Conservation (phyloP, 441 rosid genomes). For the Adansonia gregorii region DNA sequence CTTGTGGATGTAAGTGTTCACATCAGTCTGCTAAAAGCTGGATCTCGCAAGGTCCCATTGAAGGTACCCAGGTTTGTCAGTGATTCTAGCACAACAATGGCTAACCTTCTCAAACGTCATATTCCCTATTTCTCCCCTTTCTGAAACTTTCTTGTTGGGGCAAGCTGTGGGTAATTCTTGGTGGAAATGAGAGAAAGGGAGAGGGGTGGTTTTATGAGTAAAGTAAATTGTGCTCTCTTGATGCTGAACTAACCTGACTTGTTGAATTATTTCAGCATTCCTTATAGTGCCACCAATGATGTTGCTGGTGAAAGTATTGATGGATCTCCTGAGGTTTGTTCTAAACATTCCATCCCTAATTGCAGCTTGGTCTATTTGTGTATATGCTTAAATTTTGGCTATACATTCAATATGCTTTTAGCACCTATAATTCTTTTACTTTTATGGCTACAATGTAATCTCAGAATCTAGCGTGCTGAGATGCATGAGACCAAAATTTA, state of each 20-base stretch:
- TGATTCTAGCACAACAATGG: slow-evolving; percentile 16
- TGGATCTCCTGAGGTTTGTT: slow-evolving; percentile 61
- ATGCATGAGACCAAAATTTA: background rate
- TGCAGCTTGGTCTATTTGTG: slow-evolving; percentile 13
- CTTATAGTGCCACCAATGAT: slow-evolving; percentile 36
- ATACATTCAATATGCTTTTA: background rate
- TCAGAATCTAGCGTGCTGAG: background rate
- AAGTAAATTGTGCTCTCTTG: slow-evolving; percentile 11
- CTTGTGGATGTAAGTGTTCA: slow-evolving; percentile 85
- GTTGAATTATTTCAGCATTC: slow-evolving; percentile 52
- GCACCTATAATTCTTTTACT: background rate
- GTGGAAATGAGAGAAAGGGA: background rate
- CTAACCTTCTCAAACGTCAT: no score
- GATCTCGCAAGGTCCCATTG: slow-evolving; percentile 42
- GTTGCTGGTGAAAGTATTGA: slow-evolving; percentile 43
- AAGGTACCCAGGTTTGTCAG: slow-evolving; percentile 66
- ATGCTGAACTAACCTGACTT: slow-evolving; percentile 26
- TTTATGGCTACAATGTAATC: background rate
- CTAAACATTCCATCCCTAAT: slow-evolving; percentile 13
- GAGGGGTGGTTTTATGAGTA: slow-evolving; percentile 5
- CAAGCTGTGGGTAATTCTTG: background rate
- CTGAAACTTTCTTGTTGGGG: no score
- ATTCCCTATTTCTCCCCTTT: no score
- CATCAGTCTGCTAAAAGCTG: slow-evolving; percentile 64
- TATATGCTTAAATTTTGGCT: slow-evolving; percentile 14